Evolutionary conservation across 257 asterid species (phyloP), one percentile per base, ranked within the genome.

Genomic region (Solanum appendiculatum): DNA sequence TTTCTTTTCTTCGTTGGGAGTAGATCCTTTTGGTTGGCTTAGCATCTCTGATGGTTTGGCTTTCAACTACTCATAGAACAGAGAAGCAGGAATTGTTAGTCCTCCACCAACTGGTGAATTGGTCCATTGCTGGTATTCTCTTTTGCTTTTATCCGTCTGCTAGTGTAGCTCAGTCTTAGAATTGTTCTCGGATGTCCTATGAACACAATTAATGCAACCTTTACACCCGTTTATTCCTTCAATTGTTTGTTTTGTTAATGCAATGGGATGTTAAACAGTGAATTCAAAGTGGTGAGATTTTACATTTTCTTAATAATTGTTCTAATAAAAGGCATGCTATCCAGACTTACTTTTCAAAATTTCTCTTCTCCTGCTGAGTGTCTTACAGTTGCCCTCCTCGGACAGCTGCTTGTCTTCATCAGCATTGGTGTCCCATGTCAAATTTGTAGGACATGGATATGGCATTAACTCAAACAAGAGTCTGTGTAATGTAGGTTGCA

Each of bases 31-130:
- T 96, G 94, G 97, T 97, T 25, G 91, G 92, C 87, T 86, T 92
- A 80, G 93, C 99, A 58, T 92, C 99, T 44, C 40, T 96, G 77
- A 94, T 97, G 98, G 98, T 97, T 88, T 88, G 95, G 80, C 85
- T 97, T 87, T 97, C 99, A 88, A 95, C 99, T 27, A 91, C 95
- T 90, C 99, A 89, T 88, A 93, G 99, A 93, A 92, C 98, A 73
- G 95, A 97, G 89, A 97, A 94, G 82, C 97, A 92, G 89, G 98
- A 95, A 89, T 88, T 94, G 90, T 96, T 89, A 90, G 93, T 89
- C 66, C 73, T 93, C 68, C 99, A 97, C 95, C 99, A 96, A 93
- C 88, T 95, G 84, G 92, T 94, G 87, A 97, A 94, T 91, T 97
- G 99, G 99, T 91, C 92, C 34, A 91, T 92, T 89, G 96, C 99